Evolutionary conservation across 768 basidiomycete species (phyloP), one percentile per base, ranked within the genome.

Genomic region (Mycena albidolilacea): DNA sequence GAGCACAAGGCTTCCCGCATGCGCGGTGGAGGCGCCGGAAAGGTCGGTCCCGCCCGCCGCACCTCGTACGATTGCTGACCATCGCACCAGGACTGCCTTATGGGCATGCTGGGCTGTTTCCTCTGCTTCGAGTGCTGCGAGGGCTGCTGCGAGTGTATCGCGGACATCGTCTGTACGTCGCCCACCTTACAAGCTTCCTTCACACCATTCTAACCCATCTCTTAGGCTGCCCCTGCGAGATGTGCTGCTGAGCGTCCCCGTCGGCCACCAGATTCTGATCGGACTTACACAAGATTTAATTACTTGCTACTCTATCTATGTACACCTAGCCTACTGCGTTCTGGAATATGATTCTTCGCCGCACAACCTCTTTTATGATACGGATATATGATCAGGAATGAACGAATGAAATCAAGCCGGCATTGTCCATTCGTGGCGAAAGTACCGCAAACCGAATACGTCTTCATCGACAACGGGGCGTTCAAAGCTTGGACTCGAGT

Each of bases 51-150:
- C 10, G 8, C 21, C 10, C 21, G 23, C 48, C 1, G 5, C 38
- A 37, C 63, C 17, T 23, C 8, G 43, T 70, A 65, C 74, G 69
- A 44, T 73, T 55, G 54, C 39, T 59, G 43, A 68, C 55, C 43
- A 46, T 46, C 41, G 65, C 43, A 1, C 54, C 69, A 93, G 92
- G 91, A 93, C 79, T 93, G 92, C 80, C 88, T 92, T 83, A 65
- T 94, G 37, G 91, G 86, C 21, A 64, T 87, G 19, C 7, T 92
- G 44, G 90, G 85, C 38, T 93, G 91, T 79, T 94, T 93, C 87
- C 76, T 94, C 30, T 94, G 93, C 83, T 94, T 89, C 79, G 92
- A 93, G 78, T 91, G 91, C 72, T 93, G 91, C 87, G 91, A 92
- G 87, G 91, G 82, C 35, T 93, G 90, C 82, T 93, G 92, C 86